phyloP scores from a whole-genome alignment of 768 basidiomycete species.

The Lanmaoa pseudosensibilis region DNA sequence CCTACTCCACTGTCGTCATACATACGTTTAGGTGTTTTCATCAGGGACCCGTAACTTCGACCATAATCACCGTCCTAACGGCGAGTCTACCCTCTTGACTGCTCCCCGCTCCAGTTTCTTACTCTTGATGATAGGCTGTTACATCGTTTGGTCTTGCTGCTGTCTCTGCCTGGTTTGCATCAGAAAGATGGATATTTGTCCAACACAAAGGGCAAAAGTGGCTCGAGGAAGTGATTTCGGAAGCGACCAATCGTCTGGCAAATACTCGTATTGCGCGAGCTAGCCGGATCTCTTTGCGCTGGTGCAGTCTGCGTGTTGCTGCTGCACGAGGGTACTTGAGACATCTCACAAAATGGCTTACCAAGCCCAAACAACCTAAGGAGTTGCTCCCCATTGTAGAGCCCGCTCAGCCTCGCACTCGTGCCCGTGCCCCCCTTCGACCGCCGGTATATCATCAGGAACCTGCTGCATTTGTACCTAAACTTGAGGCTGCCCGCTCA shows the following conservation, averaged over 20 bases:
- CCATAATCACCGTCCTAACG: conserved; percentile 75
- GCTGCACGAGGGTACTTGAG: conserved; percentile 23
- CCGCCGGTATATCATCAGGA: conserved; percentile 22
- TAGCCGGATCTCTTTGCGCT: conserved; percentile 26
- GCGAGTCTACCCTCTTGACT: conserved; percentile 19
- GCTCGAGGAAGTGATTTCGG: conserved; percentile 46
- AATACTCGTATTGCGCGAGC: conserved; percentile 28
- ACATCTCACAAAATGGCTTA: conserved; percentile 24
- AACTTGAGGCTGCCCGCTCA: conserved; percentile 26
- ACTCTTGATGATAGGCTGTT: conserved; percentile 28
- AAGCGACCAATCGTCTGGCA: conserved; percentile 26
- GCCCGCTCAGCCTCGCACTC: conserved; percentile 18
- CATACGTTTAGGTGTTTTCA: conserved; percentile 12
- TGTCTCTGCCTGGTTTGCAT: conserved; percentile 55
- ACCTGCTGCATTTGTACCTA: conserved; percentile 16
- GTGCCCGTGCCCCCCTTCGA: conserved; percentile 11
- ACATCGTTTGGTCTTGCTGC: conserved; percentile 47
- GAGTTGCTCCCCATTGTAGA: conserved; percentile 27
- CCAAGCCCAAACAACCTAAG: conserved; percentile 22
- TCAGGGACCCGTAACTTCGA: conserved; percentile 61
- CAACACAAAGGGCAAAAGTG: conserved; percentile 52
- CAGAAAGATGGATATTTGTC: conserved; percentile 49
- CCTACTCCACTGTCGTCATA: conserved; percentile 23
- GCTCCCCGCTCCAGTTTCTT: conserved; percentile 2
- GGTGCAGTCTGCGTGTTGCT: conserved; percentile 24